Percentiles rank a stretch among this genome's conserved stretches.
These are phyloP conservation scores for Cruciata laevipes DNA, from an alignment of 257 asterid genomes.

Conservation along the genomic window DNA sequence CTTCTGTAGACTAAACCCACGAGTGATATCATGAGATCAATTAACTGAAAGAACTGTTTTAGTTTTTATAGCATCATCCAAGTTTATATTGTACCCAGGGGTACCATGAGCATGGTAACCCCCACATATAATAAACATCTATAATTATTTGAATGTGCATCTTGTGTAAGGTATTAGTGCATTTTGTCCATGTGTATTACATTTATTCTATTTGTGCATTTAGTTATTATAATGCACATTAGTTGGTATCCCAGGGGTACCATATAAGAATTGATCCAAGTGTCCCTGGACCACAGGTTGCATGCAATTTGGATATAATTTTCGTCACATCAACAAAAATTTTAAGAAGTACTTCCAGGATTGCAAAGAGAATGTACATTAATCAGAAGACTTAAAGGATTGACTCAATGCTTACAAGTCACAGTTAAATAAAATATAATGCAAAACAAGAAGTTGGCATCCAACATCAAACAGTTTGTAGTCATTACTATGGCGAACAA, in stretches of 20 bases:
- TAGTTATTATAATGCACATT: no score
- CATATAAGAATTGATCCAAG: no score
- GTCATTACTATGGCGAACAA: neutral
- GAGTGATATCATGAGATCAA: constrained; percentile 14
- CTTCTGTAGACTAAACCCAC: constrained; percentile 44
- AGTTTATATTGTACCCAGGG: no score
- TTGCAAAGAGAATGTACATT: neutral
- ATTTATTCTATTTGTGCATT: no score
- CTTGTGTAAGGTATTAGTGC: no score
- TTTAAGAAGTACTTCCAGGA: neutral
- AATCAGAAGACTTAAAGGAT: neutral
- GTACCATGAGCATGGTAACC: no score
- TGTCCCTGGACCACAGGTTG: neutral
- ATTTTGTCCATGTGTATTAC: no score
- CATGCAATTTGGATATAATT: neutral
- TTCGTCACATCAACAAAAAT: neutral
- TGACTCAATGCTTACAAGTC: neutral
- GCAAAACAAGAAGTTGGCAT: constrained; percentile 2
- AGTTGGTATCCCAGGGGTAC: no score
- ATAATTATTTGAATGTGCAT: no score
- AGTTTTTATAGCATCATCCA: neutral
- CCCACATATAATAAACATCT: no score
- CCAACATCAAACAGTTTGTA: neutral
- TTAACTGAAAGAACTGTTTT: neutral
- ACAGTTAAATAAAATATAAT: neutral